Conservation (phyloP, 2,329 filamentous ascomycete genomes). For the Penicillium vulpinum region DNA sequence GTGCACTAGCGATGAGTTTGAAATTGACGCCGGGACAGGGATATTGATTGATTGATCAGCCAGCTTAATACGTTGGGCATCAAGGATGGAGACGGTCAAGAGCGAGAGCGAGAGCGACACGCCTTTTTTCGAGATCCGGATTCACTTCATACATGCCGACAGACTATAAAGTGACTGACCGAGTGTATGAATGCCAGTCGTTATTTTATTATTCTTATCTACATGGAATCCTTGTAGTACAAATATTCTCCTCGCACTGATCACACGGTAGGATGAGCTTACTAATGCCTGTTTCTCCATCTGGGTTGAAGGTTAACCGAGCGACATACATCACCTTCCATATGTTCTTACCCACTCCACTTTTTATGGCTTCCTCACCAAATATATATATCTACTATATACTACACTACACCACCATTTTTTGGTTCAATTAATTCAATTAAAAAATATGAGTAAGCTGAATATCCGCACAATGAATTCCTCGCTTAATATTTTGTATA, state of each 20-base stretch:
- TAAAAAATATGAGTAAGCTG: too few species aligned
- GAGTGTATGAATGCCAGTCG: neutral
- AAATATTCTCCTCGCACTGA: neutral
- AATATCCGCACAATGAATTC: too few species aligned
- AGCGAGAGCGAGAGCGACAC: neutral
- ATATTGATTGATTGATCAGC: neutral
- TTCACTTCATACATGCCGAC: neutral
- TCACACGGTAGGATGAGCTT: neutral
- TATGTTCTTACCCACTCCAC: too few species aligned
- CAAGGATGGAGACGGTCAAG: neutral
- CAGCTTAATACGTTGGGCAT: neutral
- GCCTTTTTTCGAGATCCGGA: neutral
- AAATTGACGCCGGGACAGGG: neutral
- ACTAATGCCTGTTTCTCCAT: neutral
- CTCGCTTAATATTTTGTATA: too few species aligned
- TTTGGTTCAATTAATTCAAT: too few species aligned
- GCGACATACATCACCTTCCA: too few species aligned
- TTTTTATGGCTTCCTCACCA: too few species aligned
- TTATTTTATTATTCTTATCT: neutral
- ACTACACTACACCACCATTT: too few species aligned
- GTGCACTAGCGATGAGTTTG: neutral
- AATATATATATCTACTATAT: too few species aligned
- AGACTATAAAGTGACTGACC: neutral
- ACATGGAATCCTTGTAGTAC: neutral
- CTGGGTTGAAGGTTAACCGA: neutral